These are phyloP conservation scores for Marchantia polymorpha DNA, from an alignment of 225 moss, liverwort and hornwort species.

Conservation along the genomic window DNA sequence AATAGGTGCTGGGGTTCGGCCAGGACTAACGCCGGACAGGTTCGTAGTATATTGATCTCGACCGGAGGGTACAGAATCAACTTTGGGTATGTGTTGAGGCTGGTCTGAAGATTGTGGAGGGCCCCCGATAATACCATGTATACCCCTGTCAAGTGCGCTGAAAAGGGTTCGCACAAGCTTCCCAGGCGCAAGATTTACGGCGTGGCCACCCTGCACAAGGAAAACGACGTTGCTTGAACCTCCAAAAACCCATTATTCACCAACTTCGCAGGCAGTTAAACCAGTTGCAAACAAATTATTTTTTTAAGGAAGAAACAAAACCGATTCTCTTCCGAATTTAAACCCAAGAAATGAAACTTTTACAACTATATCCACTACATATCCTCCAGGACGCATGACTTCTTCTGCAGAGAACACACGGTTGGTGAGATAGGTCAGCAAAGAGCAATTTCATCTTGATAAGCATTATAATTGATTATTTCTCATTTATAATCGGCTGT, in stretches of 20 bases:
- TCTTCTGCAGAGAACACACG: no score
- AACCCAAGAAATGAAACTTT: not conserved
- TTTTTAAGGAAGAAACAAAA: no score
- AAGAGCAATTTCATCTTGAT: not conserved
- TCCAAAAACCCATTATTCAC: not conserved
- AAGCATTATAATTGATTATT: not conserved
- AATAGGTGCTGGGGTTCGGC: slow-evolving; percentile 44
- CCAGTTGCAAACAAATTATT: no score
- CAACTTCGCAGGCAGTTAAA: not conserved
- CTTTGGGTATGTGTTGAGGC: slow-evolving; percentile 21
- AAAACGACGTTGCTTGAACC: not conserved
- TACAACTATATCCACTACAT: not conserved
- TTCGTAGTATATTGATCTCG: slow-evolving; percentile 24
- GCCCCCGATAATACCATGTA: slow-evolving; percentile 77
- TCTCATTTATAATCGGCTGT: not conserved
- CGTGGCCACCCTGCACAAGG: slow-evolving; percentile 64
- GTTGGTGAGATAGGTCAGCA: not conserved
- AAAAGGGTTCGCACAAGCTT: slow-evolving; percentile 62
- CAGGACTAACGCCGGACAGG: slow-evolving; percentile 45
- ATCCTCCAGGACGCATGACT: not conserved
- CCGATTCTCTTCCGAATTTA: no score
- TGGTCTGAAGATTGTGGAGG: slow-evolving; percentile 66
- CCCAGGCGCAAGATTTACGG: slow-evolving; percentile 70
- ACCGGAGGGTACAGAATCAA: slow-evolving; percentile 21
- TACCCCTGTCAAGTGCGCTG: slow-evolving; percentile 72